These are phyloP conservation scores for Austroboletus festivus DNA, from an alignment of 768 basidiomycete species.

Conservation along the genomic window DNA sequence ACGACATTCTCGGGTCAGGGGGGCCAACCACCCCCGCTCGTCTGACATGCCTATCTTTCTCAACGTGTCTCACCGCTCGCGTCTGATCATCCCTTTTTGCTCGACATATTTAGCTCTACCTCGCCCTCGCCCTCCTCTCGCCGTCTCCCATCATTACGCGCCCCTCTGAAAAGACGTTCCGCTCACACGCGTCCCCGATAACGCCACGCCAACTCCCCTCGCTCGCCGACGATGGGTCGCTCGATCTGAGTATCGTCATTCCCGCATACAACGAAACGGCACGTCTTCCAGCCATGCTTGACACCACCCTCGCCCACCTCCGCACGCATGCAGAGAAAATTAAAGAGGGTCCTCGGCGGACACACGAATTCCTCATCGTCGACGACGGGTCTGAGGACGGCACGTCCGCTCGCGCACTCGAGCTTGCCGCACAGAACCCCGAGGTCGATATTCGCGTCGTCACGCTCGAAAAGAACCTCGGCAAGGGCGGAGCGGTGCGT, in stretches of 20 bases:
- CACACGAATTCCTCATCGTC: constrained; percentile 81
- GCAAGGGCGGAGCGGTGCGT: constrained; percentile 90
- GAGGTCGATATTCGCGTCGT: constrained; percentile 72
- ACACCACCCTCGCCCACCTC: constrained; percentile 67
- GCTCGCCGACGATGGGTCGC: constrained; percentile 51
- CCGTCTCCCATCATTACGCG: constrained; percentile 62
- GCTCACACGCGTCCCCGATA: constrained; percentile 50
- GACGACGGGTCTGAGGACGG: constrained; percentile 87
- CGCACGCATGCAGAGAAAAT: constrained; percentile 32
- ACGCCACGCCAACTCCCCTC: constrained; percentile 55
- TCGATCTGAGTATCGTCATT: constrained; percentile 79
- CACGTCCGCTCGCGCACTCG: constrained; percentile 63
- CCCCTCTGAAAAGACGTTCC: constrained; percentile 69
- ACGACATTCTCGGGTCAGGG: constrained; percentile 59
- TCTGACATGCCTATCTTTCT: constrained; percentile 27
- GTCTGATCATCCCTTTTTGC: constrained; percentile 15
- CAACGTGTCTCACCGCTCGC: background rate
- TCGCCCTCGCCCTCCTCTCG: constrained; percentile 69
- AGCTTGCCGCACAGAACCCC: constrained; percentile 55
- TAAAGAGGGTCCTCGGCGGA: constrained; percentile 34
- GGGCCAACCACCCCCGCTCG: constrained; percentile 13
- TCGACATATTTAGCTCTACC: constrained; percentile 65
- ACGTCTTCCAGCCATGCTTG: constrained; percentile 84
- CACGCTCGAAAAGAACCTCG: constrained; percentile 73
- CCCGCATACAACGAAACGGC: constrained; percentile 89